Conservation (phyloP, 2,329 filamentous ascomycete genomes). For the Xylariomycetidae sp. region DNA sequence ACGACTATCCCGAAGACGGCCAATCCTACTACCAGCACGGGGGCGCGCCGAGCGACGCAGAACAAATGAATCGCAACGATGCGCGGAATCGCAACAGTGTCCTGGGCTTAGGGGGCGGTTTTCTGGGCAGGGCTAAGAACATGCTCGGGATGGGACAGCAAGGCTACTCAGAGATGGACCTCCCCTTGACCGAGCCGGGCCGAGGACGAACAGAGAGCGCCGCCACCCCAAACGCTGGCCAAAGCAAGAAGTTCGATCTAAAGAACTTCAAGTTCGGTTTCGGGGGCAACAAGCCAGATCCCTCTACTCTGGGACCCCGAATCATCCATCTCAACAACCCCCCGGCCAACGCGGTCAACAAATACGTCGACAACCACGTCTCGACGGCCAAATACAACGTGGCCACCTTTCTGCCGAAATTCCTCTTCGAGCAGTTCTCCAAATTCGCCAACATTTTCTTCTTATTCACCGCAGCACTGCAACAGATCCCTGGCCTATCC, state of each 20-base stretch:
- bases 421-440: constrained; percentile 96
- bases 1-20: constrained; percentile 73
- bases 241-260: constrained; percentile 57
- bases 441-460: constrained; percentile 99
- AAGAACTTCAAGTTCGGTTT: constrained; percentile 91
- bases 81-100: constrained; percentile 83
- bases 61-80: constrained; percentile 40
- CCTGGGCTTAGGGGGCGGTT: constrained; percentile 75
- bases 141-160: constrained; percentile 76
- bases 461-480: constrained; percentile 89
- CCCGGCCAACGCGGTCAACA: constrained; percentile 80
- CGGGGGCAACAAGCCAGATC: constrained; percentile 76
- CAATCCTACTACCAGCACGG: constrained; percentile 79
- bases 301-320: constrained; percentile 82
- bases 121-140: constrained; percentile 83
- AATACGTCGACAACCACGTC: constrained; percentile 93
- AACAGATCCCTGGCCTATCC: constrained; percentile 92
- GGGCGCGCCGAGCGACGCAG: constrained; percentile 39
- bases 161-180: constrained; percentile 95
- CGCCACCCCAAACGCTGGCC: constrained; percentile 27
- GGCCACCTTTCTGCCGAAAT: constrained; percentile 90
- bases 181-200: constrained; percentile 80
- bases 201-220: constrained; percentile 30
- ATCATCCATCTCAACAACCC: constrained; percentile 96
- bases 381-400: constrained; percentile 97